Evolutionary conservation across 352 stramenopile genomes (phyloP).

Genomic region (Phytophthora sojae): DNA sequence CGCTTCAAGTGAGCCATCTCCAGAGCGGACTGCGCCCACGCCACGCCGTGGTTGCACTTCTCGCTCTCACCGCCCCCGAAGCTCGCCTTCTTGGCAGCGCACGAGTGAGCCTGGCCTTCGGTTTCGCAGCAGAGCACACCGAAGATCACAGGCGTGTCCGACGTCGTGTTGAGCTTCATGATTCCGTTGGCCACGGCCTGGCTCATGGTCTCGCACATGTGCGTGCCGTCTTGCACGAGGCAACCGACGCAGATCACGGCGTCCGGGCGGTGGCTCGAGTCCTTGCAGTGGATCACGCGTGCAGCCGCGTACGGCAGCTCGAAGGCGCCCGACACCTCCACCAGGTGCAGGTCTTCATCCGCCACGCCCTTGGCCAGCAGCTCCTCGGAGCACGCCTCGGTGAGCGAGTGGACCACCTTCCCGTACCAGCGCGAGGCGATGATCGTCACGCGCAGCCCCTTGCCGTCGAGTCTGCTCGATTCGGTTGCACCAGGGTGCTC

Average conservation of each 20-base stretch:
- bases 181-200: conserved; percentile 94
- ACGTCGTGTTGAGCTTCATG: conserved; percentile 96
- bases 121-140: conserved; percentile 94
- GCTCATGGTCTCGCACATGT: conserved; percentile 98
- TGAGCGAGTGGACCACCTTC: conserved; percentile 58
- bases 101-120: conserved; percentile 92
- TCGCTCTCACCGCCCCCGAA: conserved; percentile 35
- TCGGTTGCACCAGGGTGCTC: conserved; percentile 40
- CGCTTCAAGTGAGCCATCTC: conserved; percentile 93
- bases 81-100: conserved; percentile 42
- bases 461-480: conserved; percentile 38
- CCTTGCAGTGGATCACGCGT: conserved; percentile 72
- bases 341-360: conserved; percentile 47
- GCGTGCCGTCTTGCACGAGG: conserved; percentile 95
- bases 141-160: conserved; percentile 82
- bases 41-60: conserved; percentile 60
- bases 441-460: conserved; percentile 56
- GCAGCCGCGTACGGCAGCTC: conserved; percentile 96
- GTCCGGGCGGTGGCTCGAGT: conserved; percentile 84
- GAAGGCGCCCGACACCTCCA: conserved; percentile 93
- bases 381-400: conserved; percentile 59
- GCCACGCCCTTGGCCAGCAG: conserved; percentile 65
- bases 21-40: conserved; percentile 72
- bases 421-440: conserved; percentile 74
- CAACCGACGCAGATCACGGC: conserved; percentile 96